These are phyloP conservation scores for Parietaria judaica DNA, from an alignment of 306 rosid species.

Conservation along the genomic window DNA sequence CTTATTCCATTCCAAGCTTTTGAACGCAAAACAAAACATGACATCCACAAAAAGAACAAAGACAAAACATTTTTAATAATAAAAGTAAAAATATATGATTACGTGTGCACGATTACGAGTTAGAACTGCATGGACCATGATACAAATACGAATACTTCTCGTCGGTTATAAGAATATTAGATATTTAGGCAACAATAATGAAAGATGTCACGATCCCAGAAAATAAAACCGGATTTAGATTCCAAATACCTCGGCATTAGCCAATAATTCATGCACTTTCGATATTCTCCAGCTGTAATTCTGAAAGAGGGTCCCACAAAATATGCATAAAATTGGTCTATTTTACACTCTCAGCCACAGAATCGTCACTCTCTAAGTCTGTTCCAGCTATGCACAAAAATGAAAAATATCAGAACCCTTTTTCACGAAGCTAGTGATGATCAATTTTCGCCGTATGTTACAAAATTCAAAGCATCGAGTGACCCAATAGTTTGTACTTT, in stretches of 20 bases:
- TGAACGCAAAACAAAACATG: too few relatives aligned
- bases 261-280: constrained; percentile 41
- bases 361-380: background rate
- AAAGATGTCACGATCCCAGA: constrained; percentile 9
- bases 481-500: background rate
- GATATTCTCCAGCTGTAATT: constrained; percentile 49
- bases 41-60: too few relatives aligned
- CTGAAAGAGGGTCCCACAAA: constrained; percentile 12
- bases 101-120: too few relatives aligned
- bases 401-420: constrained; percentile 12
- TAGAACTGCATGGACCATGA: too few relatives aligned
- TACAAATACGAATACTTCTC: too few relatives aligned
- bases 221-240: background rate
- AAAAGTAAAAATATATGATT: too few relatives aligned
- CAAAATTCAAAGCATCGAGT: constrained; percentile 17
- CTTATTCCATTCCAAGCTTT: too few relatives aligned
- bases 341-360: constrained; percentile 13
- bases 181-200: background rate
- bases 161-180: background rate
- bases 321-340: constrained; percentile 5
- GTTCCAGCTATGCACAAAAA: constrained; percentile 17
- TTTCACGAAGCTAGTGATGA: constrained; percentile 5
- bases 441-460: constrained; percentile 18
- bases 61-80: too few relatives aligned
- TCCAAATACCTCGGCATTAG: constrained; percentile 16